Percentiles rank a stretch among this genome's conserved stretches.
phyloP scores from a whole-genome alignment of 805 yeast species.

The Lachancea meyersii region DNA sequence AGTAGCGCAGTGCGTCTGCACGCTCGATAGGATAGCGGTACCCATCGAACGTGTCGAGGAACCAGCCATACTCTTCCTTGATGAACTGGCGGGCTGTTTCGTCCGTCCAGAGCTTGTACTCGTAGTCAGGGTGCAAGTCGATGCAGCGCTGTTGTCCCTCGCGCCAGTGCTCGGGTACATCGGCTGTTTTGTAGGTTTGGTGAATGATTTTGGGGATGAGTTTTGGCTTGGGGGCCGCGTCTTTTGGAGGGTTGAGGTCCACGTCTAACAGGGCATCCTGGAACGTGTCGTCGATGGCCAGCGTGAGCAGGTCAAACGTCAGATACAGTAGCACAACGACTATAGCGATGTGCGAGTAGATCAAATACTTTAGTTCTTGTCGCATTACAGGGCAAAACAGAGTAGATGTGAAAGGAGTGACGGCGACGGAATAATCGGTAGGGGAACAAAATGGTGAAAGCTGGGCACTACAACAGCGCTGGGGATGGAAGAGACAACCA shows the following conservation, averaged over 20 bases:
- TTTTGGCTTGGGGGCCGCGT: conserved; percentile 41
- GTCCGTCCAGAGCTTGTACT: conserved; percentile 88
- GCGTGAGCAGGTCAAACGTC: conserved; percentile 64
- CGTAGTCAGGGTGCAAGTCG: conserved; percentile 79
- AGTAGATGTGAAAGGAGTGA: not conserved
- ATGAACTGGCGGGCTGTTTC: conserved; percentile 74
- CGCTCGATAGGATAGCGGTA: conserved; percentile 80
- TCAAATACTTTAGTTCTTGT: conserved; percentile 55
- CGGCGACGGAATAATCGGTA: not conserved
- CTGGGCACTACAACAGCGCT: too few relatives aligned
- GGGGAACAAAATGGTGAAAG: too few relatives aligned
- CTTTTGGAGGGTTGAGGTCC: conserved; percentile 52
- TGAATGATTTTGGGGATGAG: conserved; percentile 86
- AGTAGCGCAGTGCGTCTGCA: conserved; percentile 87
- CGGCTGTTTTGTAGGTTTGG: conserved; percentile 78
- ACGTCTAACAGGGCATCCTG: conserved; percentile 55
- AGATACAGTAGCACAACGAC: conserved; percentile 51
- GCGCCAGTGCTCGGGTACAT: conserved; percentile 77
- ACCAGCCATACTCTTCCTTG: conserved; percentile 79
- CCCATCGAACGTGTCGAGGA: conserved; percentile 65
- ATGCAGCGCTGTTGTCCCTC: conserved; percentile 71
- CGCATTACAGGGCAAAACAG: conserved; percentile 38
- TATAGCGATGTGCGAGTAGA: conserved; percentile 53
- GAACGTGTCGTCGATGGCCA: conserved; percentile 66
- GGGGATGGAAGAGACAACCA: too few relatives aligned